These are phyloP conservation scores for Ramularia endophylla DNA, from an alignment of 2,329 filamentous ascomycete genomes.

Conservation along the genomic window DNA sequence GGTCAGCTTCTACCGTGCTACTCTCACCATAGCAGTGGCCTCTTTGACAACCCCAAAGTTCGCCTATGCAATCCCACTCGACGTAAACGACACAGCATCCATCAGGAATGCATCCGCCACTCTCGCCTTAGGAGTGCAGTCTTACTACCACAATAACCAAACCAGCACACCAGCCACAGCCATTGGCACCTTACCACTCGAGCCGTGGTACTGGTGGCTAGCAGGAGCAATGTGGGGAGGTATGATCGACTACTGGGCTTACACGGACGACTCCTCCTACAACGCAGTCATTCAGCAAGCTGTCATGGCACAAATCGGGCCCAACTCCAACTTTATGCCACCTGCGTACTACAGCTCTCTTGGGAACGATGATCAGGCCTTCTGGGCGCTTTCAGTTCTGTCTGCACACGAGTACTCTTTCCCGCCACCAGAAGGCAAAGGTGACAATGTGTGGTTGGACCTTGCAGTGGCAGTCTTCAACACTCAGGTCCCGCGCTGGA, in stretches of 20 bases:
- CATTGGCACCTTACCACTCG: constrained; percentile 35
- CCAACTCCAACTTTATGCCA: constrained; percentile 39
- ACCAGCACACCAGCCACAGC: constrained; percentile 23
- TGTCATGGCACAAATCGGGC: constrained; percentile 39
- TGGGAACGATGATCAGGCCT: constrained; percentile 59
- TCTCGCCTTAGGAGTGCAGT: constrained; percentile 30
- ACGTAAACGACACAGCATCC: constrained; percentile 23
- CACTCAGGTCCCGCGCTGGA: constrained; percentile 67
- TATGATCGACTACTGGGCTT: constrained; percentile 41
- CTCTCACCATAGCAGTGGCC: too few relatives aligned
- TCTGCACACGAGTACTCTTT: constrained; percentile 71
- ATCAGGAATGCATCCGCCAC: constrained; percentile 28
- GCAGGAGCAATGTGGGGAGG: constrained; percentile 35
- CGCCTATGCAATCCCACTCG: constrained; percentile 15
- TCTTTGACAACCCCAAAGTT: background rate
- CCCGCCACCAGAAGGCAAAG: constrained; percentile 51
- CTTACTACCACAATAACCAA: constrained; percentile 31
- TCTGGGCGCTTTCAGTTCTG: constrained; percentile 81
- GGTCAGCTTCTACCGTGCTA: too few relatives aligned
- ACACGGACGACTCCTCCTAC: constrained; percentile 41
- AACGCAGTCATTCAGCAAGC: constrained; percentile 36
- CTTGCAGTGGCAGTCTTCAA: constrained; percentile 76
- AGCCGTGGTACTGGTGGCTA: constrained; percentile 45
- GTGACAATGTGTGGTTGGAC: constrained; percentile 62
- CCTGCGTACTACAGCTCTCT: constrained; percentile 30